Base-by-base conservation (phyloP, 495 filamentous ascomycete genomes). In the Xylaria sp. region DNA sequence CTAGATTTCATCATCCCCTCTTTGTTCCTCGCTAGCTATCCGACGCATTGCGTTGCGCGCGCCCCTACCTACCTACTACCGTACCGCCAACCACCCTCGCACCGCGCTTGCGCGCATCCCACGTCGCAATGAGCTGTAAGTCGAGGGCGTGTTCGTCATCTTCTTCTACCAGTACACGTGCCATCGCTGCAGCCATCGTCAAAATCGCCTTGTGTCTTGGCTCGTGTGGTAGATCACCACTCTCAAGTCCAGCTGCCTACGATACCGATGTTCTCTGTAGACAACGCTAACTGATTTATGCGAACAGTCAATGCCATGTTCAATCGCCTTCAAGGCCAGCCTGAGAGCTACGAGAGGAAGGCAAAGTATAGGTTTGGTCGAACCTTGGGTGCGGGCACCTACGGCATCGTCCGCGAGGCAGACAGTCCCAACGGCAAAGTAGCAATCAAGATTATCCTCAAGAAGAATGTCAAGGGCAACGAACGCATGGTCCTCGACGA, bases 401-500 rank as follows among this genome's bases (percentile, higher is more conserved):
- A 99, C 84, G 96, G 96, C 73, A 98, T 99, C 76, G 96, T 99
- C 73, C 90, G 96, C 70, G 96, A 99, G 81, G 96, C 96, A 59
- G 94, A 97, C 65, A 85, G 89, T 63, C 87, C 90, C 29, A 88
- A 87, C 17, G 92, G 93, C 72, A 97, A 97, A 83, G 96, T 97
- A 53, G 96, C 96, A 24, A 87, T 99, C 79, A 99, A 99, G 87
- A 98, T 99, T 79, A 99, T 99, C 78, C 86, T 99, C 74, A 99
- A 99, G 89, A 98, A 97, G 84, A 98, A 97, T 83, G 96, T 99
- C 77, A 93, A 93, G 71, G 97, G 96, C 67, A 98, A 98, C 74
- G 96, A 99, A 83, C 89, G 90, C 78, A 99, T 99, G 96, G 96
- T 99, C 37, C 94, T 97, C 78, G 97, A 98, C 83, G 96, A 99